phyloP scores from a whole-genome alignment of 495 filamentous ascomycete species.

The Tuber brumale region DNA sequence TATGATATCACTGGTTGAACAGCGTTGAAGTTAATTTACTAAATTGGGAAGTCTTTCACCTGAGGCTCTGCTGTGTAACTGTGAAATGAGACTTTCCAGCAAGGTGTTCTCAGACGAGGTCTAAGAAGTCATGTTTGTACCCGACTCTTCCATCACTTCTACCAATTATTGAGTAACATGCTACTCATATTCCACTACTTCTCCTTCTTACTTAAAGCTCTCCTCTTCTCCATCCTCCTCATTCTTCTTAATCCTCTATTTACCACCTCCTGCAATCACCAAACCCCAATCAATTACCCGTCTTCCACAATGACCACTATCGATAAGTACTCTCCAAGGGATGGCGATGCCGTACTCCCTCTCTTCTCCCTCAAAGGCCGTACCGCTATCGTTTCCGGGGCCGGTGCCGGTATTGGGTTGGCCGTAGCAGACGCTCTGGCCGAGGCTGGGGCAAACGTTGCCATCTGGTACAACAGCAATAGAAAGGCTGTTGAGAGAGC shows the following conservation, averaged over 20 bases:
- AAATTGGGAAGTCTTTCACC: background rate
- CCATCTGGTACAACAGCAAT: conserved; percentile 80
- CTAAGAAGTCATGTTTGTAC: background rate
- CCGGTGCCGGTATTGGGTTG: conserved; percentile 74
- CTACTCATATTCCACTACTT: background rate
- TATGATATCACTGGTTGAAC: background rate
- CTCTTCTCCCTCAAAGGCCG: conserved; percentile 78
- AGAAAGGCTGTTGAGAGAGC: conserved; percentile 63
- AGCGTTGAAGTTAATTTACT: background rate
- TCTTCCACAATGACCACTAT: conserved; percentile 32
- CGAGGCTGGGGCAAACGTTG: conserved; percentile 81
- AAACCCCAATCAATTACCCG: conserved; percentile 1
- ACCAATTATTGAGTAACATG: background rate
- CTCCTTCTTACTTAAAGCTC: conserved; percentile 6
- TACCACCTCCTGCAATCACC: background rate
- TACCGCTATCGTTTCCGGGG: conserved; percentile 77
- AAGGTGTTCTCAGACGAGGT: background rate
- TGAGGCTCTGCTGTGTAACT: background rate
- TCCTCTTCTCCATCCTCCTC: conserved; percentile 6
- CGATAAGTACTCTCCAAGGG: conserved; percentile 48
- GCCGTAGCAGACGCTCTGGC: conserved; percentile 68
- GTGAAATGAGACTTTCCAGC: background rate
- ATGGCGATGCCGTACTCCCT: conserved; percentile 57
- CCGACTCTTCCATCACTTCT: background rate
- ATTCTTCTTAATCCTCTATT: background rate